phyloP scores from a whole-genome alignment of 371 early-diverging fungal species.

The Mucor circinelloides region DNA sequence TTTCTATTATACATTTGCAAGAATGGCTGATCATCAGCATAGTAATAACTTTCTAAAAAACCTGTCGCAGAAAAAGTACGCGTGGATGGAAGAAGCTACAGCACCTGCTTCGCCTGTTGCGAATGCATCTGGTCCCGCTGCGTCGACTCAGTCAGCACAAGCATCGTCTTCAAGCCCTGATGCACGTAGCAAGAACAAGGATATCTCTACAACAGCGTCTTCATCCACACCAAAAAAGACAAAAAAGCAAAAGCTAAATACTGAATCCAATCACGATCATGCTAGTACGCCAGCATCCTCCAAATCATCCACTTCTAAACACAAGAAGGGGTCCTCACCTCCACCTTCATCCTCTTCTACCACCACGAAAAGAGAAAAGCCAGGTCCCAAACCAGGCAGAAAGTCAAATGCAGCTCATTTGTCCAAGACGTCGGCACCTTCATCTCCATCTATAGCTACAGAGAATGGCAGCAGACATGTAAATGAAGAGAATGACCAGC shows the following conservation, averaged over 20 bases:
- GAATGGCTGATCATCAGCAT: slow-evolving; percentile 15
- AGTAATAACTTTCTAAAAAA: slow-evolving; percentile 44
- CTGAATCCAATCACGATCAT: neutral
- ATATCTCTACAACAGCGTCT: neutral
- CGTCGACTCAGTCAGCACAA: slow-evolving; percentile 2
- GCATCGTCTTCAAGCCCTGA: neutral
- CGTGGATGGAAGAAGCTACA: slow-evolving; percentile 50
- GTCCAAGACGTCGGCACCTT: neutral
- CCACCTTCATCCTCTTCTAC: neutral
- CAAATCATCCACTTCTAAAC: neutral
- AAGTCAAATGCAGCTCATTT: neutral
- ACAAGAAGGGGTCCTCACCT: neutral
- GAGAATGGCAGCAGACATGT: neutral
- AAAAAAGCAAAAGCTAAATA: neutral
- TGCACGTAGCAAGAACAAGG: neutral
- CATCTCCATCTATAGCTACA: neutral
- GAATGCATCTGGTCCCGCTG: neutral
- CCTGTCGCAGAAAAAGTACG: slow-evolving; percentile 52
- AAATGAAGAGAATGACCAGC: neutral
- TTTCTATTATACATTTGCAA: neutral
- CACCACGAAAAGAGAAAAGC: neutral
- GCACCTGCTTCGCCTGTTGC: slow-evolving; percentile 15
- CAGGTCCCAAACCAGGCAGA: neutral
- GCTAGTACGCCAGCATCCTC: neutral
- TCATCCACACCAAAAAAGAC: neutral